Conservation (phyloP, 768 basidiomycete species). For the Tulasnella calospora region DNA sequence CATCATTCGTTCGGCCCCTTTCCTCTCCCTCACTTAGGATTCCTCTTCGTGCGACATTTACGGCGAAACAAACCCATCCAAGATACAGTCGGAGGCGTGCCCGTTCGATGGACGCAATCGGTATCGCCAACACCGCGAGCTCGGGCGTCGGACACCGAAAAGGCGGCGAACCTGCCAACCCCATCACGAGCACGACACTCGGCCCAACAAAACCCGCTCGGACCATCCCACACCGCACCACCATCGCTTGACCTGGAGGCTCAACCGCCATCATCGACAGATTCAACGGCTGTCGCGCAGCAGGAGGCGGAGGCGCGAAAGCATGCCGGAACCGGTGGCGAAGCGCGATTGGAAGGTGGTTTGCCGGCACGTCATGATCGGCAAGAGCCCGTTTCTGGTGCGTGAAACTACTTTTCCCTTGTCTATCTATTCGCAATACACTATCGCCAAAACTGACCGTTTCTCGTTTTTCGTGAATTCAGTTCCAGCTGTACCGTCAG, state of each 20-base stretch:
- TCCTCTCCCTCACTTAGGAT: background rate
- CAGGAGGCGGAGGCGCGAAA: background rate
- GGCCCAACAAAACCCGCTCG: background rate
- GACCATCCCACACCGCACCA: background rate
- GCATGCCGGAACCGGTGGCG: background rate
- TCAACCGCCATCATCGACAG: background rate
- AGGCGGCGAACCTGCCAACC: background rate
- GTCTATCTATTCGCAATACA: background rate
- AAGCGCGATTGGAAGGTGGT: background rate
- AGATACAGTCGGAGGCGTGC: constrained; percentile 18
- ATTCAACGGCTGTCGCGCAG: background rate
- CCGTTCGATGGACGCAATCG: background rate
- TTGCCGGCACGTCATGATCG: background rate
- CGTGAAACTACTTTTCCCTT: background rate
- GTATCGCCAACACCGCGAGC: background rate
- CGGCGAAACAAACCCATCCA: constrained; percentile 13
- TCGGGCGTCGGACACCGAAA: background rate
- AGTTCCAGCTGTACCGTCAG: background rate
- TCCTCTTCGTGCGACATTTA: constrained; percentile 15
- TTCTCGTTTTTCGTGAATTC: background rate
- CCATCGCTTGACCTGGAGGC: background rate
- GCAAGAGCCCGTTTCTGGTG: background rate
- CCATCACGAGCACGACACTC: background rate
- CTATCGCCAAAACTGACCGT: background rate
- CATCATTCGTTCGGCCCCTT: background rate